phyloP scores from a whole-genome alignment of 179 eudicot species.

The Silene coronaria region DNA sequence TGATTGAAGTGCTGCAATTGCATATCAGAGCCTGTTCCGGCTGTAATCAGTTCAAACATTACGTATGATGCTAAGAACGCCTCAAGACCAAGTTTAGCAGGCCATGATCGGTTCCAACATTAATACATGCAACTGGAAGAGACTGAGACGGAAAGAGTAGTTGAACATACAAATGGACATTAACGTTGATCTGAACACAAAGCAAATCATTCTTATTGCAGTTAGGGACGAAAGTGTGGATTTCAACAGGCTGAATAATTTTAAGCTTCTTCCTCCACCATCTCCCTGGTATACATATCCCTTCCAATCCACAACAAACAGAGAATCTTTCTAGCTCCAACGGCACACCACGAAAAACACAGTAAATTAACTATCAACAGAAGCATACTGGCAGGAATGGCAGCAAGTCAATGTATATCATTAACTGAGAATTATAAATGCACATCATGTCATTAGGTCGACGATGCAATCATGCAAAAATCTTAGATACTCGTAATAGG shows the following conservation, averaged over 20 bases:
- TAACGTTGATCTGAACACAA: conserved; percentile 89
- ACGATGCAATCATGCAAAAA: not conserved
- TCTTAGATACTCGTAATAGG: not conserved
- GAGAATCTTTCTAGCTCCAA: conserved; percentile 89
- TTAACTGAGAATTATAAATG: not conserved
- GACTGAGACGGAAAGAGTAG: conserved; percentile 19
- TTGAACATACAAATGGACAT: not conserved
- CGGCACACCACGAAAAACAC: conserved; percentile 88
- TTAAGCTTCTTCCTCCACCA: conserved; percentile 89
- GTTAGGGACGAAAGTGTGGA: conserved; percentile 70
- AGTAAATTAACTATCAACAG: conserved; percentile 26
- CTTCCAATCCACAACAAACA: too few relatives aligned
- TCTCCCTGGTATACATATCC: conserved; percentile 82
- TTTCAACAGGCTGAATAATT: conserved; percentile 83
- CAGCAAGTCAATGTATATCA: not conserved
- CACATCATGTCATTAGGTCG: not conserved
- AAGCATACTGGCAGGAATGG: not conserved
- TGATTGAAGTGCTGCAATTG: not conserved
- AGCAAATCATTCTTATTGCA: conserved; percentile 92
- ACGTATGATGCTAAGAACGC: conserved; percentile 25
- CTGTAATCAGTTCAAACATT: too few relatives aligned
- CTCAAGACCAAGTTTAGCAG: conserved; percentile 86
- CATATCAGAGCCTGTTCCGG: not conserved
- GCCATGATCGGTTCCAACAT: conserved; percentile 72
- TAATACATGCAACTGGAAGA: conserved; percentile 76